These are phyloP conservation scores for Alisma plantagoaquatica DNA, from an alignment of 106 monocot species.

Conservation along the genomic window DNA sequence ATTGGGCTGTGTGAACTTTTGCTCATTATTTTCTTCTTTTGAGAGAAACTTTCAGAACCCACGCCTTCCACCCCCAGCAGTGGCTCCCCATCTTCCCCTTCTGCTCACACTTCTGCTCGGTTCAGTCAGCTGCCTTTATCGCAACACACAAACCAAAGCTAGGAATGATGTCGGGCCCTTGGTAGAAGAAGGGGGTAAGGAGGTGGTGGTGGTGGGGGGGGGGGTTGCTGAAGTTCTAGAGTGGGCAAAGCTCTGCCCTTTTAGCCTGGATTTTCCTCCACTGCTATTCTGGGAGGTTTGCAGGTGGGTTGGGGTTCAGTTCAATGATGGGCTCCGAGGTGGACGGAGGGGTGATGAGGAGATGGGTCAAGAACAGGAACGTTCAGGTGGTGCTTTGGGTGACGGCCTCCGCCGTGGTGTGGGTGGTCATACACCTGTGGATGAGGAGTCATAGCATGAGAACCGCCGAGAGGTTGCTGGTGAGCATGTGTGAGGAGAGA, in stretches of 20 bases:
- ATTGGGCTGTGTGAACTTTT: too few species aligned
- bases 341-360: slow-evolving; percentile 11
- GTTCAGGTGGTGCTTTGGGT: slow-evolving; percentile 20
- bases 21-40: neutral
- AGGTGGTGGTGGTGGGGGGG: too few species aligned
- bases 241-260: too few species aligned
- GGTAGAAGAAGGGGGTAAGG: too few species aligned
- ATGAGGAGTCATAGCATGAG: slow-evolving; percentile 26
- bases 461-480: slow-evolving; percentile 44
- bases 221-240: too few species aligned
- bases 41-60: neutral
- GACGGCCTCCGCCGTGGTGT: slow-evolving; percentile 8
- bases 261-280: too few species aligned
- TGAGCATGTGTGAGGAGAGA: slow-evolving; percentile 92
- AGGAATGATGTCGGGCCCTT: too few species aligned
- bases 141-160: neutral
- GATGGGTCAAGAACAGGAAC: slow-evolving; percentile 12
- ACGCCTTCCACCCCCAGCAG: neutral
- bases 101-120: neutral
- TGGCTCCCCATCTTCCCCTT: neutral
- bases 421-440: slow-evolving; percentile 10
- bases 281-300: too few species aligned
- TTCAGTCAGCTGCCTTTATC: neutral
- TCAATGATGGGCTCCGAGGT: slow-evolving; percentile 14
- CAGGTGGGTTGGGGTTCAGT: too few species aligned